Evolutionary conservation across 1,139 yeast species (phyloP), one percentile per base, ranked within the genome.

Genomic region (Torulaspora pretoriensis): DNA sequence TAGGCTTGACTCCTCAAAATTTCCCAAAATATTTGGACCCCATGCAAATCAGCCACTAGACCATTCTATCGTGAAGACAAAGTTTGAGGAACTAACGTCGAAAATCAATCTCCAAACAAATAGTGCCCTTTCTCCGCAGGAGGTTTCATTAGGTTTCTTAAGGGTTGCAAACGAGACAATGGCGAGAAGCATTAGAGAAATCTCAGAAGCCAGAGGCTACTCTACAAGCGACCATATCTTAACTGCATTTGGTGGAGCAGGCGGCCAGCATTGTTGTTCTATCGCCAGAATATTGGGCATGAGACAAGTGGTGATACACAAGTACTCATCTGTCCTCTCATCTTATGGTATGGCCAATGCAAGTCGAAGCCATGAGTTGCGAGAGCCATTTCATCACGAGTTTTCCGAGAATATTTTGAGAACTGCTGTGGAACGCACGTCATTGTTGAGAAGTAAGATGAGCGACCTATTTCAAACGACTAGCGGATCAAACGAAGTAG

Each of bases 231-330:
- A 67, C n/a, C 79, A 75, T 55, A 58, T 74, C 45, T 54, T 75
- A 31, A 76, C 73, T 7, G 67, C 75, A 0, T 74, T 75, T 60
- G 80, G 80, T 46, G 80, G 80, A 45, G 74, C 77, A 29, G 80
- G 79, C 48, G 79, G 78, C 16, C 80, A 75, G 48, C 73, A 72
- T 53, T 73, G 74, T 12, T 70, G 67, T 48, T 69, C 72, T 22
- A 71, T 74, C 30, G 78, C 78, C 3, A 65, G 68, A 38, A 60
- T 66, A n/a, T 59, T 74, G 40, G 74, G 73, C 3, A 71, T 75
- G 26, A 60, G 63, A n/a, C 67, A 69, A 5, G 71, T 74, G 2
- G 52, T 71, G 25, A 69, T 73, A 23, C 79, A 74, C 51, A 68
- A 71, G 52, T 73, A 73, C 51, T 73, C 78, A 1, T 72, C 78